These are phyloP conservation scores for Henningerozyma blattae DNA, from an alignment of 805 yeast species.

Conservation along the genomic window DNA sequence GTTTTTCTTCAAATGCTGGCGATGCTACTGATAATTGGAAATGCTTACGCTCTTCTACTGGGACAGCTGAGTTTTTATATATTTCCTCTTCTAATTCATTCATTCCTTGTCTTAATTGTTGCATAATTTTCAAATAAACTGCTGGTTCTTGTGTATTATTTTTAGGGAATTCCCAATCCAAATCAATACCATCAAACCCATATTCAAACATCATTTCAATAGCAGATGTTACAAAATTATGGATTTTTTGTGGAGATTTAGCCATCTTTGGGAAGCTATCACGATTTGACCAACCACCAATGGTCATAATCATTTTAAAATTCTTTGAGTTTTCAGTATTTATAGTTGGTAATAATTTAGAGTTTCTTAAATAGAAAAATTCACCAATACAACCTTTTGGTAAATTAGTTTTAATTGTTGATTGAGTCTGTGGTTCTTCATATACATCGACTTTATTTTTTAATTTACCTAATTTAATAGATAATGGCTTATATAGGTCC, in stretches of 20 bases:
- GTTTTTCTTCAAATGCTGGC: slow-evolving; percentile 48
- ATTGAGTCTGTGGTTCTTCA: background rate
- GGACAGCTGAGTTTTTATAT: slow-evolving; percentile 1
- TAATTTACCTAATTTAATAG: slow-evolving; percentile 3
- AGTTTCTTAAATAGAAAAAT: slow-evolving; percentile 34
- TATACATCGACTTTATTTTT: background rate
- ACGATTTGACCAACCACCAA: slow-evolving; percentile 71
- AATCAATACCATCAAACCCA: slow-evolving; percentile 82
- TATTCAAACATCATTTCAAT: slow-evolving; percentile 35
- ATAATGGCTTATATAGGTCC: slow-evolving; percentile 13
- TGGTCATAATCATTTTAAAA: slow-evolving; percentile 53
- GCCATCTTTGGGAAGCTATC: slow-evolving; percentile 36
- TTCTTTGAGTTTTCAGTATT: slow-evolving; percentile 14
- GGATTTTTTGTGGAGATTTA: slow-evolving; percentile 27
- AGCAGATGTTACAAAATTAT: slow-evolving; percentile 38
- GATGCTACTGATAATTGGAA: slow-evolving; percentile 60
- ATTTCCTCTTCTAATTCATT: slow-evolving; percentile 26
- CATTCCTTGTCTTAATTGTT: slow-evolving; percentile 29
- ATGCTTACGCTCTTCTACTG: slow-evolving; percentile 3
- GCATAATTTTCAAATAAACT: slow-evolving; percentile 33
- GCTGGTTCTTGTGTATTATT: slow-evolving; percentile 31
- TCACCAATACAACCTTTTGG: slow-evolving; percentile 40
- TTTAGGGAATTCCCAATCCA: slow-evolving; percentile 90
- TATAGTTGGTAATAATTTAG: slow-evolving; percentile 1
- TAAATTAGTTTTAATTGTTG: slow-evolving; percentile 2